Percentiles rank a stretch among this genome's conserved stretches.
Conservation (phyloP, 495 filamentous ascomycete genomes). For the Aspergillus conjunctus region DNA sequence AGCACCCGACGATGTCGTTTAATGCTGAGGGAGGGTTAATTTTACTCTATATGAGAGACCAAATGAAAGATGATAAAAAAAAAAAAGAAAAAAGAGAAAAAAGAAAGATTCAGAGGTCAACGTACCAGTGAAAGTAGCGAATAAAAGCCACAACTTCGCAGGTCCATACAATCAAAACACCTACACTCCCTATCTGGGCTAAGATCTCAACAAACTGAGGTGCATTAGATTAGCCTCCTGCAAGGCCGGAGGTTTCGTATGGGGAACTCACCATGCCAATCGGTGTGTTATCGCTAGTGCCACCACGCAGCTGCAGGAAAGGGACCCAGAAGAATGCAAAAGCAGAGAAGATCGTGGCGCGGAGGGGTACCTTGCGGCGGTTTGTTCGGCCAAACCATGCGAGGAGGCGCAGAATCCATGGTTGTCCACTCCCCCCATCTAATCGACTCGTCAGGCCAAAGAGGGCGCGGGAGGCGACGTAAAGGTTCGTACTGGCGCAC, state of each 20-base stretch:
- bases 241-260: not conserved
- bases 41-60: not conserved
- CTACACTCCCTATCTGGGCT: constrained; percentile 2
- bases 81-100: no score
- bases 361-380: not conserved
- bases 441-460: constrained; percentile 9
- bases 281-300: not conserved
- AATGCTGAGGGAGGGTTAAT: not conserved
- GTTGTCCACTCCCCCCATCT: constrained; percentile 4
- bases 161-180: constrained; percentile 6
- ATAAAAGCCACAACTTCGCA: constrained; percentile 3
- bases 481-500: constrained; percentile 8
- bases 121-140: constrained; percentile 1
- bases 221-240: not conserved
- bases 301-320: constrained; percentile 8
- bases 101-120: not conserved
- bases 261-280: constrained; percentile 2
- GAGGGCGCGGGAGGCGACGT: not conserved
- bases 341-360: constrained; percentile 6
- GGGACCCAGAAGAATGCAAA: constrained; percentile 5
- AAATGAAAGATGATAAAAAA: no score
- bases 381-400: constrained; percentile 7
- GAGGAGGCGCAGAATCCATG: not conserved
- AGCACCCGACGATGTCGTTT: not conserved
- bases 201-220: constrained; percentile 7